These are phyloP conservation scores for Dendrobium nobile DNA, from an alignment of 106 monocot genomes.

Conservation along the genomic window DNA sequence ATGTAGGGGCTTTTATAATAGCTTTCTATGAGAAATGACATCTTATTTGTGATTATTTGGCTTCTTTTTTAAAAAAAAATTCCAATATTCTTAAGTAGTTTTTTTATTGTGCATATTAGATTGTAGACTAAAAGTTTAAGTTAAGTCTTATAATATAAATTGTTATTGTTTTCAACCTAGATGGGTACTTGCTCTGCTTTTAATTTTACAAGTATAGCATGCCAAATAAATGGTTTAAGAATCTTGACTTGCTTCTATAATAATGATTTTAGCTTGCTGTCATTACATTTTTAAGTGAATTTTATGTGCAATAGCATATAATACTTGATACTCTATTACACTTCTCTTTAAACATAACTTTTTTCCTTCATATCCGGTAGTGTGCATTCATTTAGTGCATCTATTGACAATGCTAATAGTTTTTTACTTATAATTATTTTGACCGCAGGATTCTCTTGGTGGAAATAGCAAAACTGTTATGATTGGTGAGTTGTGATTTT, in stretches of 20 bases:
- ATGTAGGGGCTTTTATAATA: neutral
- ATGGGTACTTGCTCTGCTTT: neutral
- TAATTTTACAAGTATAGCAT: neutral
- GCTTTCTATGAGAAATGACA: neutral
- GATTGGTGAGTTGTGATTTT: slow-evolving; percentile 53
- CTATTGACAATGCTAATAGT: neutral
- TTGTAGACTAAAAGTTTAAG: neutral
- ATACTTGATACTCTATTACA: neutral
- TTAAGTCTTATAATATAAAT: neutral
- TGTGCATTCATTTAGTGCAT: neutral
- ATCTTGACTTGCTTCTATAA: neutral
- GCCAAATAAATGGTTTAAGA: neutral
- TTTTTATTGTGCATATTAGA: neutral
- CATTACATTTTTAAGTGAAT: neutral
- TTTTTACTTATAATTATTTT: neutral
- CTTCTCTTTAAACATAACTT: neutral
- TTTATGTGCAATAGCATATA: neutral
- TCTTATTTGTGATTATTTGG: neutral
- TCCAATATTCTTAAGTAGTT: neutral
- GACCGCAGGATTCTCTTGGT: slow-evolving; percentile 88
- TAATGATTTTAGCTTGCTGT: neutral
- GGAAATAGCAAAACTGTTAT: slow-evolving; percentile 97
- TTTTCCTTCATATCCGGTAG: neutral
- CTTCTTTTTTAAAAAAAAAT: neutral
- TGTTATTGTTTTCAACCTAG: neutral